phyloP scores from a whole-genome alignment of 306 rosid genomes.

The Acacia confusa region DNA sequence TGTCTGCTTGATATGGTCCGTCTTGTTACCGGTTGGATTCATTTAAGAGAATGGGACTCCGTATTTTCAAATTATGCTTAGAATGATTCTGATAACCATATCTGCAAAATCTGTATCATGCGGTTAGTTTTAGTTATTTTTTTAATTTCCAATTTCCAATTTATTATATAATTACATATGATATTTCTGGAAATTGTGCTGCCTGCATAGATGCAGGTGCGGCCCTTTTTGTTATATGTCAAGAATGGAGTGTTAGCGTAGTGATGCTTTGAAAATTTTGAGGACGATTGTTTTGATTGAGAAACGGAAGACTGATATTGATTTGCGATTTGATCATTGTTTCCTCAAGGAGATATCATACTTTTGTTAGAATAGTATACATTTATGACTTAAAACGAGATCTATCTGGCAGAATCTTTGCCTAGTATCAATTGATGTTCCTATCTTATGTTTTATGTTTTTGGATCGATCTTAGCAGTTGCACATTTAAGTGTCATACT shows the following conservation, averaged over 20 bases:
- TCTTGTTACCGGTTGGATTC: neutral
- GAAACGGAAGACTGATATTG: neutral
- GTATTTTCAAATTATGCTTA: neutral
- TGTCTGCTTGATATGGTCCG: neutral
- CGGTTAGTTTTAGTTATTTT: slow-evolving; percentile 7
- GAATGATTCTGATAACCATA: neutral
- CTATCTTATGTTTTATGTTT: neutral
- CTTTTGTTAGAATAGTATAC: neutral
- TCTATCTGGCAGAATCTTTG: neutral
- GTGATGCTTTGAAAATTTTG: neutral
- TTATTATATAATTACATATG: neutral
- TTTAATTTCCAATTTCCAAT: neutral
- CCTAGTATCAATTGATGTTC: neutral
- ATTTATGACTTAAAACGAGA: neutral
- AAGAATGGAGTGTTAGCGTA: neutral
- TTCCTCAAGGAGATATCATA: neutral
- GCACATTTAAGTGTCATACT: neutral
- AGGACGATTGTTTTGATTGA: neutral
- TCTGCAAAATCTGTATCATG: neutral
- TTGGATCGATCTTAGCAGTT: neutral
- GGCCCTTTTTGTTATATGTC: neutral
- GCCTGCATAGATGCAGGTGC: neutral
- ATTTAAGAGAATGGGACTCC: slow-evolving; percentile 3
- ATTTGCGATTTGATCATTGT: neutral
- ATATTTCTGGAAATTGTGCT: slow-evolving; percentile 10